These are phyloP conservation scores for Macrophomina tecta DNA, from an alignment of 2,329 filamentous ascomycete species.

Conservation along the genomic window DNA sequence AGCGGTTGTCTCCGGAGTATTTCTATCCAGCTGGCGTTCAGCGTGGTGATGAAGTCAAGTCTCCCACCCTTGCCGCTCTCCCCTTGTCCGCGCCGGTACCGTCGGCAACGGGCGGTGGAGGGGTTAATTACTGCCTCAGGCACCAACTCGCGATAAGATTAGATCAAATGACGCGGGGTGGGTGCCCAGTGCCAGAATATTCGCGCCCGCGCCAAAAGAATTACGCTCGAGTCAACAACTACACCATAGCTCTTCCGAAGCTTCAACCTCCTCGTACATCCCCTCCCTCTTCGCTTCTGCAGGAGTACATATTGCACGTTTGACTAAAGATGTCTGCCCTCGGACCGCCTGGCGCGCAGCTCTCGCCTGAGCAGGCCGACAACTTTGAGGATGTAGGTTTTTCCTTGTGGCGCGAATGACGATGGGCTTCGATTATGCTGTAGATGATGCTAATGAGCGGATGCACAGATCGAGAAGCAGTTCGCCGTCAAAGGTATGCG, in stretches of 20 bases:
- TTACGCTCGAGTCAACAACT: not conserved
- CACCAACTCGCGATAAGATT: not conserved
- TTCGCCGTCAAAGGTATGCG: conserved; percentile 89
- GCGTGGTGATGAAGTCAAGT: too few species aligned
- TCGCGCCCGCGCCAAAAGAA: not conserved
- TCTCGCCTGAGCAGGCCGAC: conserved; percentile 68
- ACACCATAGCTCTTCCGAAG: not conserved
- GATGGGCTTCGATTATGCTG: not conserved
- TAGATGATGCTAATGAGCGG: conserved; percentile 33
- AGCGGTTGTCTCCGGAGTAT: too few species aligned
- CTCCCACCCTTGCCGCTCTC: too few species aligned
- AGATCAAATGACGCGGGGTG: not conserved
- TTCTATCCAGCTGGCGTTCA: too few species aligned
- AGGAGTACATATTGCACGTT: conserved; percentile 1
- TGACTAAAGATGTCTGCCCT: conserved; percentile 21
- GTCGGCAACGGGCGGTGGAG: not conserved
- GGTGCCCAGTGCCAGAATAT: conserved; percentile 11
- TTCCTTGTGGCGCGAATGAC: not conserved
- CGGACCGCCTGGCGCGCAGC: conserved; percentile 26
- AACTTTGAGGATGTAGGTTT: conserved; percentile 72
- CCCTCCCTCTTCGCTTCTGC: not conserved
- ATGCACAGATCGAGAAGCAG: conserved; percentile 89
- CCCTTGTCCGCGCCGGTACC: too few species aligned
- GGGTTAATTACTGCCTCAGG: not conserved
- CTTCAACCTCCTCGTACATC: not conserved